phyloP scores from a whole-genome alignment of 257 asterid species.

The Capsicum chinense region DNA sequence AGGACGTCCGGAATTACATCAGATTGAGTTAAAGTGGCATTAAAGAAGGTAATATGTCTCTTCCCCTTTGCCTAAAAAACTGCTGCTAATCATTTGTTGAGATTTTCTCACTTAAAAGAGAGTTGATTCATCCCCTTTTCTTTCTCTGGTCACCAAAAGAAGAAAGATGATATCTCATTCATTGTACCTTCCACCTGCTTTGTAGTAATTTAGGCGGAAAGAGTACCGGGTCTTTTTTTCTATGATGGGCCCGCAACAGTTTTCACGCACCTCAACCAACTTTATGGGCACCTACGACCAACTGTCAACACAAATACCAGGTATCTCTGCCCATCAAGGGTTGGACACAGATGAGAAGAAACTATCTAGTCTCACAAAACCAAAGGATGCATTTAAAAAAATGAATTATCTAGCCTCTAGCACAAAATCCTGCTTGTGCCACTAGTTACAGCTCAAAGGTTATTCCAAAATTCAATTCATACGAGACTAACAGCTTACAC shows the following conservation, averaged over 20 bases:
- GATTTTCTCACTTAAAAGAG: background rate
- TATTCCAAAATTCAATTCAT: background rate
- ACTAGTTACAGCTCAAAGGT: background rate
- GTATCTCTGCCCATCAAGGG: too few relatives aligned
- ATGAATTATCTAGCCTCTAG: background rate
- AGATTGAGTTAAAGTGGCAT: conserved; percentile 3
- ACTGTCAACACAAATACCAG: too few relatives aligned
- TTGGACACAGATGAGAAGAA: background rate
- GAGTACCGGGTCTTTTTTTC: background rate
- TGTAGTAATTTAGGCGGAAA: conserved; percentile 15
- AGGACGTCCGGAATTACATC: background rate
- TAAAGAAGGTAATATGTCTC: background rate
- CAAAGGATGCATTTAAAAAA: background rate
- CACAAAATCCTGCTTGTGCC: background rate
- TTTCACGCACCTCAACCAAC: background rate
- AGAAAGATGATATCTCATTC: background rate
- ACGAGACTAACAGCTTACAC: background rate
- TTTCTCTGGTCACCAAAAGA: conserved; percentile 10
- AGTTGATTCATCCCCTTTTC: background rate
- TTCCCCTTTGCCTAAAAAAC: conserved; percentile 15
- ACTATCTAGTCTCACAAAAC: background rate
- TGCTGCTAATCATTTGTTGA: background rate
- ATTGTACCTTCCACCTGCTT: background rate
- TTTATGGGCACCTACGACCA: too few relatives aligned
- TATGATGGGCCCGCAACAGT: background rate